Percentiles rank a stretch among this genome's conserved stretches.
Conservation (phyloP, 176 grass and related monocot species). For the Oryza brachyantha region DNA sequence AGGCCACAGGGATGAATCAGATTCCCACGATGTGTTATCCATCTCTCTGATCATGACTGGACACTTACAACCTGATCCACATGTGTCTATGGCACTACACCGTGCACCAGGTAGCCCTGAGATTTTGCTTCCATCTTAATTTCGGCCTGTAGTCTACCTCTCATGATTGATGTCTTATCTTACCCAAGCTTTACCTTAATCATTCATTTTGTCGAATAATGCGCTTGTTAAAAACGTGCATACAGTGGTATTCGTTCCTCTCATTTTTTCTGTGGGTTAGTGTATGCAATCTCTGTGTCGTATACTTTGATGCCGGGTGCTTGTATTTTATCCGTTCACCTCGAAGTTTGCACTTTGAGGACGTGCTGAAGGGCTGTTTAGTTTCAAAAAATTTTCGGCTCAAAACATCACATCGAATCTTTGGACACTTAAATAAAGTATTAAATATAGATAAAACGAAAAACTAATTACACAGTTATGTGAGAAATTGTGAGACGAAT, state of each 20-base stretch:
- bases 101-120: background rate
- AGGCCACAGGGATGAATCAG: slow-evolving; percentile 47
- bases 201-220: background rate
- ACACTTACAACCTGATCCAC: slow-evolving; percentile 37
- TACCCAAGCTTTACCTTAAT: background rate
- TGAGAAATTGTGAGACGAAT: no score
- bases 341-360: background rate
- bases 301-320: background rate
- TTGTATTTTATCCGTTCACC: background rate
- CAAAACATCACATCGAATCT: no score
- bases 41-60: slow-evolving; percentile 11
- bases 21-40: slow-evolving; percentile 56
- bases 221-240: background rate
- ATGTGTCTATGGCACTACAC: slow-evolving; percentile 4
- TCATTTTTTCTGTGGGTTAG: background rate
- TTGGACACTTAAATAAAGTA: no score
- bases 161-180: background rate
- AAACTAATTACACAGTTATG: no score
- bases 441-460: no score
- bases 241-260: background rate
- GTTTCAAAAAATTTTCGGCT: no score
- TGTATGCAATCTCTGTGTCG: background rate
- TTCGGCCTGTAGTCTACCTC: background rate
- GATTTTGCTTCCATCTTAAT: background rate
- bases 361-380: no score